Percentiles rank a stretch among this genome's conserved stretches.
These are phyloP conservation scores for Euphorbia peplus DNA, from an alignment of 345 rosid genomes.

Conservation along the genomic window DNA sequence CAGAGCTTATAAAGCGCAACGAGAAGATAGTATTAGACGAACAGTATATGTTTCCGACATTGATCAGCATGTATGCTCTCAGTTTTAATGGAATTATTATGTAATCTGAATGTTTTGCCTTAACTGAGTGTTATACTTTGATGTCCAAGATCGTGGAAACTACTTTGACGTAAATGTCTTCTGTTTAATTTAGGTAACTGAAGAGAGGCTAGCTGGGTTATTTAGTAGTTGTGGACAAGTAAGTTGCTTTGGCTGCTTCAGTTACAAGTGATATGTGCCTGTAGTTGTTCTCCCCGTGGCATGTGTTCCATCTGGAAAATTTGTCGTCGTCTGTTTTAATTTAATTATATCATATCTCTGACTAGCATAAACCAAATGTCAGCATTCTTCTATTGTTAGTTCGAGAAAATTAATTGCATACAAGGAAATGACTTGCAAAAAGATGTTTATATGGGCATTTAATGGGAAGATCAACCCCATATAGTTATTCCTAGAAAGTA, in stretches of 20 bases:
- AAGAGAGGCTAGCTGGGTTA: conserved; percentile 80
- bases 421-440: not conserved
- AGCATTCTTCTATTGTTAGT: not conserved
- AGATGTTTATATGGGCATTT: not conserved
- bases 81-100: not conserved
- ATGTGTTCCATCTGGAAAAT: not conserved
- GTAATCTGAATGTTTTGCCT: not conserved
- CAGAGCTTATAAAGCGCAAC: conserved; percentile 53
- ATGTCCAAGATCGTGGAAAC: conserved; percentile 8
- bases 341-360: not conserved
- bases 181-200: conserved; percentile 57
- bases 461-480: not conserved
- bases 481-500: not conserved
- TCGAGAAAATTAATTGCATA: not conserved
- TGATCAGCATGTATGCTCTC: conserved; percentile 48
- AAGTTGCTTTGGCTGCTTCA: conserved; percentile 29
- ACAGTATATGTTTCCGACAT: conserved; percentile 65
- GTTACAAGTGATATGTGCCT: not conserved
- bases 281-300: not conserved
- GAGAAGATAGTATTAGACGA: conserved; percentile 63
- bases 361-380: not conserved
- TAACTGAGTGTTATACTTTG: conserved; percentile 5
- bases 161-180: not conserved
- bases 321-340: not conserved
- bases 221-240: conserved; percentile 80